phyloP scores from a whole-genome alignment of 139 green algal species.

The Dunaliella sp. region DNA sequence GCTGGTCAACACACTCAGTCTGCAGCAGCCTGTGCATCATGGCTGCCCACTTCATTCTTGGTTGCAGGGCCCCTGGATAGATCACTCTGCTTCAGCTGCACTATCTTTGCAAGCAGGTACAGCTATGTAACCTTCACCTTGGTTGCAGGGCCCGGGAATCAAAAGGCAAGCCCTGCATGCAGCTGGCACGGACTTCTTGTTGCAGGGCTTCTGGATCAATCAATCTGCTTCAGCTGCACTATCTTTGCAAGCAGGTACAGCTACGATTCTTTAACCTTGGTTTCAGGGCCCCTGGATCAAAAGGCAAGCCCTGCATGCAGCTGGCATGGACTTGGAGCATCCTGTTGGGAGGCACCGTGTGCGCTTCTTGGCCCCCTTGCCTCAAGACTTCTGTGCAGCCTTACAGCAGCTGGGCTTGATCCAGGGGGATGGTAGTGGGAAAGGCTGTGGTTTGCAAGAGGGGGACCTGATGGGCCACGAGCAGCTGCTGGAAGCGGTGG shows the following conservation, averaged over 20 bases:
- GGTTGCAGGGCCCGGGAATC: conserved; percentile 62
- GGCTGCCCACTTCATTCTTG: too few species aligned
- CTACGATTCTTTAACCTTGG: too few species aligned
- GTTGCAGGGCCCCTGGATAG: too few species aligned
- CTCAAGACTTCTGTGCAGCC: conserved; percentile 52
- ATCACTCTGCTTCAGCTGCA: too few species aligned
- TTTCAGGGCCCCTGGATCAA: conserved; percentile 59
- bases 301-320: conserved; percentile 71
- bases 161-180: conserved; percentile 70
- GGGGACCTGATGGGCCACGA: not conserved
- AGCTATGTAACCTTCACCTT: too few species aligned
- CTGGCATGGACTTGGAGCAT: conserved; percentile 43
- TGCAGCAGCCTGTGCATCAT: too few species aligned
- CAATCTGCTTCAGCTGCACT: too few species aligned
- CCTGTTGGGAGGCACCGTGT: conserved; percentile 38
- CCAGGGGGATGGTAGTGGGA: not conserved
- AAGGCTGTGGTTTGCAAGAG: not conserved
- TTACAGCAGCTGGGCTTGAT: conserved; percentile 42
- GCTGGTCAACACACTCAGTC: too few species aligned
- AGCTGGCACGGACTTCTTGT: conserved; percentile 43
- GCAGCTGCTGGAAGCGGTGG: not conserved
- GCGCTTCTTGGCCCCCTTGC: conserved; percentile 55
- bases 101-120: too few species aligned
- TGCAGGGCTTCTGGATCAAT: too few species aligned
- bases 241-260: too few species aligned